These are phyloP conservation scores for Kodamaea plutei DNA, from an alignment of 1,139 yeast genomes.

Conservation along the genomic window DNA sequence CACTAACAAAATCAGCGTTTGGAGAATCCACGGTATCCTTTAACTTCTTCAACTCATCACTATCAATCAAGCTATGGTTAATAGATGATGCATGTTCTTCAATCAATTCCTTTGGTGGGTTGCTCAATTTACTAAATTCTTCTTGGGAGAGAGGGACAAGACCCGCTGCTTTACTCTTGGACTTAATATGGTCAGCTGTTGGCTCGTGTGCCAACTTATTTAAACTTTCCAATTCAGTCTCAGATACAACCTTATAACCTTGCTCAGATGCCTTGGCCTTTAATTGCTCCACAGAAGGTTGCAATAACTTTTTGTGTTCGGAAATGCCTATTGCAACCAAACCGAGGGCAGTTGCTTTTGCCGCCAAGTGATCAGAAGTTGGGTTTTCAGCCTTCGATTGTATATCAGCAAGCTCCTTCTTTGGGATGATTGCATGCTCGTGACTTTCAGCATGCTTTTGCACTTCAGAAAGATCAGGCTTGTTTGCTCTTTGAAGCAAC, in stretches of 20 bases:
- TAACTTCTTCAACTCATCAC: slow-evolving; percentile 6
- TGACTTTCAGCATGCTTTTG: slow-evolving; percentile 13
- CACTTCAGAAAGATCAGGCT: slow-evolving; percentile 21
- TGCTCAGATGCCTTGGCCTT: slow-evolving; percentile 11
- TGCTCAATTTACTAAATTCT: slow-evolving; percentile 16
- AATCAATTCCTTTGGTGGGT: slow-evolving; percentile 10
- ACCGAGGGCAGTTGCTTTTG: slow-evolving; percentile 10
- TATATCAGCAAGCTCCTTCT: slow-evolving; percentile 17
- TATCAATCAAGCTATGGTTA: slow-evolving; percentile 10
- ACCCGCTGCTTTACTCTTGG: slow-evolving; percentile 12
- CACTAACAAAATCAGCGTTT: slow-evolving; percentile 12
- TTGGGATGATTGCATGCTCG: slow-evolving; percentile 18
- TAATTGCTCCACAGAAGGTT: slow-evolving; percentile 14
- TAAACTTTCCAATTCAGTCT: slow-evolving; percentile 9
- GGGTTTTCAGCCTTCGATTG: slow-evolving; percentile 10
- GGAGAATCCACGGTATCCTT: slow-evolving; percentile 8
- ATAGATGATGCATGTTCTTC: slow-evolving; percentile 8
- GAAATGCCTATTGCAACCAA: slow-evolving; percentile 9
- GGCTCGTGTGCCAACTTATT: slow-evolving; percentile 21
- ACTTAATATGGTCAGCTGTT: slow-evolving; percentile 20
- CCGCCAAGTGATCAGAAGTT: slow-evolving; percentile 9
- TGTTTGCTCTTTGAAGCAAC: slow-evolving; percentile 11
- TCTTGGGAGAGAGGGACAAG: slow-evolving; percentile 9
- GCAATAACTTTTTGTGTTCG: slow-evolving; percentile 15
- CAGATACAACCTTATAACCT: slow-evolving; percentile 15